A percentile compares a stretch with the other conserved stretches of the same genome.
These are phyloP conservation scores for Plasmodium knowlesi DNA, from an alignment of 169 alveolate species.

Conservation along the genomic window DNA sequence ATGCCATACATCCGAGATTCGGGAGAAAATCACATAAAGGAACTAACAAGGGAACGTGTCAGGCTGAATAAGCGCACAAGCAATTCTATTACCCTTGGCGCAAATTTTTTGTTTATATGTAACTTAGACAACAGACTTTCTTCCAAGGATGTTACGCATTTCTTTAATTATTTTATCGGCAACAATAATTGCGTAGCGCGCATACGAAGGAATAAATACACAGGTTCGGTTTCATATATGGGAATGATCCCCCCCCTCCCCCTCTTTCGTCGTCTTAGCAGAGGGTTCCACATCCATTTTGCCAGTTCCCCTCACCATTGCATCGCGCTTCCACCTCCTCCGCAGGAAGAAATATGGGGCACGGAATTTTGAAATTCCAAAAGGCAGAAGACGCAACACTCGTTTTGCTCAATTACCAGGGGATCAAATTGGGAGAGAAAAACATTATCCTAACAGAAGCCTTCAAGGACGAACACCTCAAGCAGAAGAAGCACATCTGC, in stretches of 20 bases:
- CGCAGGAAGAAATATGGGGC: conserved; percentile 83
- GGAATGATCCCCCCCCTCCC: not conserved
- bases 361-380: conserved; percentile 81
- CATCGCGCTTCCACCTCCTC: not conserved
- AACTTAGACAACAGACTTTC: conserved; percentile 58
- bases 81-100: conserved; percentile 56
- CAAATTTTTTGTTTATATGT: conserved; percentile 54
- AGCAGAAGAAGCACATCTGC: conserved; percentile 67
- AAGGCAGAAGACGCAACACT: conserved; percentile 84
- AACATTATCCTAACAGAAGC: conserved; percentile 80
- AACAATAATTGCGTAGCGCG: conserved; percentile 39
- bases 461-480: conserved; percentile 53
- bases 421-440: conserved; percentile 81
- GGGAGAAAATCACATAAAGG: conserved; percentile 59
- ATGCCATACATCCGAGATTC: conserved; percentile 66
- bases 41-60: conserved; percentile 66
- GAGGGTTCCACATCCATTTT: not conserved
- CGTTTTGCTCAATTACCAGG: conserved; percentile 79
- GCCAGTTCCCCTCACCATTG: not conserved
- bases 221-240: conserved; percentile 1
- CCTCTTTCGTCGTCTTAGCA: not conserved
- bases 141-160: conserved; percentile 66
- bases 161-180: conserved; percentile 62
- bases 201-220: conserved; percentile 31
- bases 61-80: conserved; percentile 33